Evolutionary conservation across 2,329 filamentous ascomycete species (phyloP), one percentile per base, ranked within the genome.

Genomic region (Eutypella sp.): DNA sequence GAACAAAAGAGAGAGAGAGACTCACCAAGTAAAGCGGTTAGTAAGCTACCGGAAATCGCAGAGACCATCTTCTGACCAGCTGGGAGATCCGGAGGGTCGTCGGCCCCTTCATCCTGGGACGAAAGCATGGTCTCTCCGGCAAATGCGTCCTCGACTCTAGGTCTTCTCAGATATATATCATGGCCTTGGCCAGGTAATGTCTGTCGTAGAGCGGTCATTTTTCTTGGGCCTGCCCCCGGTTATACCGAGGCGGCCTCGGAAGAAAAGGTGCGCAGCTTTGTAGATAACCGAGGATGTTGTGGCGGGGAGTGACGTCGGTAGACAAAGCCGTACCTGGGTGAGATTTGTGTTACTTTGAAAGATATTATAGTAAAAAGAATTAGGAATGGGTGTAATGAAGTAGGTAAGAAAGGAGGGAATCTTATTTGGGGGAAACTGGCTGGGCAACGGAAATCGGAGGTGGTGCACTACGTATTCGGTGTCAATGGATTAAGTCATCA

Each of bases 1-100:
- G 18, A 42, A 34, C n/a, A n/a, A n/a, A n/a, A n/a, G n/a, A n/a
- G n/a, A n/a, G n/a, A n/a, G n/a, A n/a, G 31, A 47, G 47, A 63
- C 79, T 54, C 76, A 96, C 91, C 89, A 36, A 97, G 78, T 22
- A 97, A 68, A 18, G 90, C 93, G 8, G 92, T 97, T 52, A 97
- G 67, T 47, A 99, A 70, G 67, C 91, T 97, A 48, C 93, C 93
- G 45, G 86, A 85, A 54, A 92, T 88, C 41, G 93, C 93, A 46
- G 92, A 96, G 45, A 95, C 67, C 93, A 99, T 99, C 73, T 92
- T 93, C 71, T 97, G 92, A 11, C 78, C 69, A 19, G 90, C 79
- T 5, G 91, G 90, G 53, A 95, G 89, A 50, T 92, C 83, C 22
- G 75, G 67, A 31, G 72, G 70, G 33, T 73, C 69, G 45, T 69